A percentile compares a stretch with the other conserved stretches of the same genome.
These are phyloP conservation scores for Cyclotella sp. DNA, from an alignment of 108 stramenopile species.

Conservation along the genomic window DNA sequence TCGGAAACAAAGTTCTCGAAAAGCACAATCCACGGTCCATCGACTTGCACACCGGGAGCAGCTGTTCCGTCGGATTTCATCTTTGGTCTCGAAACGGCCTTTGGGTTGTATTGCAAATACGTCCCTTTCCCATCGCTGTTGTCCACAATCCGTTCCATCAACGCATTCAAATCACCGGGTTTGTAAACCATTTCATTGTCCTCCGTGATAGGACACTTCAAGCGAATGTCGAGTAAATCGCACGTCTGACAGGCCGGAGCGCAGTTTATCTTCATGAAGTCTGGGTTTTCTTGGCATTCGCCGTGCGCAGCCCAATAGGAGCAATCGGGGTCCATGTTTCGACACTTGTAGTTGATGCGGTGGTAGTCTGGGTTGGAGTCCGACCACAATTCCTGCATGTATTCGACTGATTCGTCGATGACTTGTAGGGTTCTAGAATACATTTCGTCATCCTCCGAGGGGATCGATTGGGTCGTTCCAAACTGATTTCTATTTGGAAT, in stretches of 20 bases:
- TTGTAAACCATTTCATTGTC: slow-evolving; percentile 57
- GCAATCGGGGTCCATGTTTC: slow-evolving; percentile 58
- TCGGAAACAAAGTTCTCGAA: slow-evolving; percentile 85
- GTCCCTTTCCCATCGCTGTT: slow-evolving; percentile 31
- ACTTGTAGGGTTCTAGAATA: slow-evolving; percentile 9
- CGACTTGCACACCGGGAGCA: slow-evolving; percentile 33
- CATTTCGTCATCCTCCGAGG: slow-evolving; percentile 12
- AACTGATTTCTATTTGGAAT: slow-evolving; percentile 34
- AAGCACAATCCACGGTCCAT: slow-evolving; percentile 88
- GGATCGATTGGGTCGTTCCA: slow-evolving; percentile 26
- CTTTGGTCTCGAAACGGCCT: slow-evolving; percentile 64
- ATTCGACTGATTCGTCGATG: slow-evolving; percentile 31
- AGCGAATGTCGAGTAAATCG: slow-evolving; percentile 49
- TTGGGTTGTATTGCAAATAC: slow-evolving; percentile 57
- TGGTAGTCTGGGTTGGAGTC: slow-evolving; percentile 8
- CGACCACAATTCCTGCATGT: slow-evolving; percentile 41
- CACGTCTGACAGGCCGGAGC: slow-evolving; percentile 83
- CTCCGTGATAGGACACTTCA: slow-evolving; percentile 68
- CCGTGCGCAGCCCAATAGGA: slow-evolving; percentile 62
- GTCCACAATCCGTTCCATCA: slow-evolving; percentile 74
- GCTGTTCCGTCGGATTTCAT: slow-evolving; percentile 31
- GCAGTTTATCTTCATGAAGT: slow-evolving; percentile 61
- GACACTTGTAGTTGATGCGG: slow-evolving; percentile 49
- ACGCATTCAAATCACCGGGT: slow-evolving; percentile 68
- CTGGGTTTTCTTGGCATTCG: slow-evolving; percentile 59